Evolutionary conservation across 1,139 yeast species (phyloP).

Genomic region (Suhomyces bokatorum): DNA sequence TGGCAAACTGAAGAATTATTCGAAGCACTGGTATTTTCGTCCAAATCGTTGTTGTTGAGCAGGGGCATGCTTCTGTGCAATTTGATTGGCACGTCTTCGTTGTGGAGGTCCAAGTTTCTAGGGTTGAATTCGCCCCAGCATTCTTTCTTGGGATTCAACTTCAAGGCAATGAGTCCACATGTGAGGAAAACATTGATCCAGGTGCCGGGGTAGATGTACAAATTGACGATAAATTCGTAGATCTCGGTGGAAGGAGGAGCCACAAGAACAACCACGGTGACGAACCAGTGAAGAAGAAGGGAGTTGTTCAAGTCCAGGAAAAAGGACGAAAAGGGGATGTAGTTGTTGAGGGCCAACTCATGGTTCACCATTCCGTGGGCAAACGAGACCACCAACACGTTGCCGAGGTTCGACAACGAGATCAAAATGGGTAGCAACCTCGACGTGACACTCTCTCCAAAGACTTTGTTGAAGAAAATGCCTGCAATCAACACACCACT

Average conservation of each 20-base stretch:
- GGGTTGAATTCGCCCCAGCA: conserved; percentile 34
- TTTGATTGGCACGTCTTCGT: conserved; percentile 7
- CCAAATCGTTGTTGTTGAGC: neutral
- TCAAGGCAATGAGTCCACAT: conserved; percentile 43
- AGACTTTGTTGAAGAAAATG: conserved; percentile 68
- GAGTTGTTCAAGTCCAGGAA: conserved; percentile 54
- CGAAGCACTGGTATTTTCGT: neutral
- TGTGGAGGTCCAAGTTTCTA: conserved; percentile 7
- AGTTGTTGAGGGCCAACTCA: conserved; percentile 71
- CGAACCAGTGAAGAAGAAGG: conserved; percentile 47
- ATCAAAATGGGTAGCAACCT: conserved; percentile 70
- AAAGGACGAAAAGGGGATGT: conserved; percentile 63
- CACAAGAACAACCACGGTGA: conserved; percentile 45
- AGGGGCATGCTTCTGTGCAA: neutral
- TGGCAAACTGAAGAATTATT: neutral
- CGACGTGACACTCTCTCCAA: conserved; percentile 63
- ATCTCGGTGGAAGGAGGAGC: conserved; percentile 50
- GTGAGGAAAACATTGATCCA: conserved; percentile 49
- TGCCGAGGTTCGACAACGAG: conserved; percentile 74
- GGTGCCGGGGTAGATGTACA: conserved; percentile 54
- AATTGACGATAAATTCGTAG: conserved; percentile 49
- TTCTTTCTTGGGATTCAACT: conserved; percentile 29
- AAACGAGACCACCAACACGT: conserved; percentile 74
- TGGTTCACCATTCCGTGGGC: conserved; percentile 79
- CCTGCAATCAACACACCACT: conserved; percentile 78